Base-by-base conservation (phyloP, 257 asterid genomes). In the Forsythia suspensa region DNA sequence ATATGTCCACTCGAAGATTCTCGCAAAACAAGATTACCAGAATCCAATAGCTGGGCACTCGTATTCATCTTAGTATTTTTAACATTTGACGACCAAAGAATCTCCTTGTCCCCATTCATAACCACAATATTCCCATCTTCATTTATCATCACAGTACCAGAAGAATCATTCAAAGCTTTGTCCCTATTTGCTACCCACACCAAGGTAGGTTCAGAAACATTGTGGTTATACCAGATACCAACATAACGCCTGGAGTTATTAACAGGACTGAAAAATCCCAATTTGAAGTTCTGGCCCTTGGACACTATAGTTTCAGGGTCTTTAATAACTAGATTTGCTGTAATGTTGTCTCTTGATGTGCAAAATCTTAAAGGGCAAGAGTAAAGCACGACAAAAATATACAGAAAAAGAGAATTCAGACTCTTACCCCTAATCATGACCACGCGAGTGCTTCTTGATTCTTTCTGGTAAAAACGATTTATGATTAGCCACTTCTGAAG, bases 241-340 rank as follows among this genome's bases (percentile, higher is more conserved):
- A 83, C 77, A 74, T 86, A 86, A 29, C 75, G 82, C 11, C 41
- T 68, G n/a, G 42, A 51, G 2, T 68, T 24, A 74, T 83, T 79
- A 72, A 16, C 55, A 48, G 86, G 84, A 66, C 85, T 76, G 66
- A 86, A 83, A 61, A 86, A 86, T 0, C 82, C 85, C 44, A 86
- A 55, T 38, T 77, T 82, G 84, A 78, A 86, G 12, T n/a, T 72
- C 10, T 55, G 72, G 71, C 24, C 52, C 4, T 70, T 59, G 39
- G 89, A 80, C 36, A 78, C 57, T 16, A 83, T 44, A 21, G 42
- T 63, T 39, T 86, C 79, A 11, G 79, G 29, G 70, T 79, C 87
- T 75, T 42, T 63, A 24, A 63, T 63, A 9, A 63, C 38, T 9
- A 63, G 37, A 24, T 63, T 77, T 5, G 85, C 61, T 0, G 85